Evolutionary conservation across 2,329 filamentous ascomycete species (phyloP), one percentile per base, ranked within the genome.

Genomic region (Colletotrichum endophyticum): DNA sequence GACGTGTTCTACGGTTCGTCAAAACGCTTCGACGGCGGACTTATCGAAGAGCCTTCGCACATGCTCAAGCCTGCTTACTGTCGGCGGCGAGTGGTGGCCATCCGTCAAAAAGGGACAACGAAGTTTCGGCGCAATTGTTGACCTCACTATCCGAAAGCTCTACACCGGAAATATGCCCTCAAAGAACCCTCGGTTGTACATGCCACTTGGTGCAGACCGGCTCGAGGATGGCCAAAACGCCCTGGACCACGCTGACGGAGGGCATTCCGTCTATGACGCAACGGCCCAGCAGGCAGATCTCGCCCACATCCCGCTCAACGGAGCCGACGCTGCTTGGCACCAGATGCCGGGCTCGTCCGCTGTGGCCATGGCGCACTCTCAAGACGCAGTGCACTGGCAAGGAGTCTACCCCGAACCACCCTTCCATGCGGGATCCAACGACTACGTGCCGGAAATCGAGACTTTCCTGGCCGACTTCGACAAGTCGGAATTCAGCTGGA

Each of bases 11-110:
- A 67, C 68, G 3, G 79, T 82, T 2, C 79, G 85, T 2, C 79
- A 80, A 15, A 77, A 74, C 1, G 80, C 80, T 2, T 78, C 78
- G 1, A 70, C 70, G 0, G 25, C 72, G 6, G 71, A 77, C 15
- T 57, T 81, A 22, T 75, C 79, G 3, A 77, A 68, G 36, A 79
- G 75, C n/a, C 44, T 82, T 16, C 80, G 84, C 8, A 81, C 78
- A 0, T 85, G 84, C 57, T 85, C 84, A 0, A 85, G 81, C 56
- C 80, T 85, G 5, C 80, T 86, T 5, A 84, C 82, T n/a, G 80
- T 85, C 19, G 84, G 84, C 5, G 83, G 85, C 6, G 84, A 86
- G 69, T 86, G 84, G 84, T 86, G 85, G 85, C 84, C 84, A 8
- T 84, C 83, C 1, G 83, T 82, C 22, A 83, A 81, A 15, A 82